A percentile compares a stretch with the other conserved stretches of the same genome.
Conservation (phyloP, 2,329 filamentous ascomycete species). For the Penicillium sp. region DNA sequence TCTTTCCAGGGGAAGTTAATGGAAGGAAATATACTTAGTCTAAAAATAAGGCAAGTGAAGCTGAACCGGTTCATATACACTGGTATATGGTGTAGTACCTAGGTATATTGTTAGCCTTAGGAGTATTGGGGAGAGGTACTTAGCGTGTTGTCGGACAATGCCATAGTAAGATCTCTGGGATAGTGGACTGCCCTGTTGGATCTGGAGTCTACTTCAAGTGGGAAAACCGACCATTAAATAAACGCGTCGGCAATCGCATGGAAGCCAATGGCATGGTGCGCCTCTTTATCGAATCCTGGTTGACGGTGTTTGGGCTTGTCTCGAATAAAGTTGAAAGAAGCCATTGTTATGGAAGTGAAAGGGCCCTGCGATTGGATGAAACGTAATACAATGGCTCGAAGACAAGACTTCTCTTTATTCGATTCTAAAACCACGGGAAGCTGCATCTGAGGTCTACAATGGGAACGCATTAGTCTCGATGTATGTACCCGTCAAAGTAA, state of each 20-base stretch:
- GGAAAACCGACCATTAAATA: not conserved
- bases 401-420: constrained; percentile 1
- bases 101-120: not conserved
- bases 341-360: not conserved
- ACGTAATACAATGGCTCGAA: not conserved
- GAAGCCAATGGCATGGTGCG: not conserved
- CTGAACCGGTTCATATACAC: not conserved
- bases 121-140: not conserved
- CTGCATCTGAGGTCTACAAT: not conserved
- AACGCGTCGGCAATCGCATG: not conserved
- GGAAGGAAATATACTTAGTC: not conserved
- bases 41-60: not conserved
- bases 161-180: not conserved
- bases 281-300: not conserved
- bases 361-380: not conserved
- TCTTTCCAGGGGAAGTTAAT: not conserved
- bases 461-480: too few relatives aligned
- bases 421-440: not conserved
- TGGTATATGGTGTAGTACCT: not conserved
- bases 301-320: not conserved
- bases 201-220: not conserved
- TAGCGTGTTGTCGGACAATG: not conserved
- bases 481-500: not conserved
- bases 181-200: not conserved
- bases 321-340: not conserved